phyloP scores from a whole-genome alignment of 2,329 filamentous ascomycete species.

The Fusarium duplospermum region DNA sequence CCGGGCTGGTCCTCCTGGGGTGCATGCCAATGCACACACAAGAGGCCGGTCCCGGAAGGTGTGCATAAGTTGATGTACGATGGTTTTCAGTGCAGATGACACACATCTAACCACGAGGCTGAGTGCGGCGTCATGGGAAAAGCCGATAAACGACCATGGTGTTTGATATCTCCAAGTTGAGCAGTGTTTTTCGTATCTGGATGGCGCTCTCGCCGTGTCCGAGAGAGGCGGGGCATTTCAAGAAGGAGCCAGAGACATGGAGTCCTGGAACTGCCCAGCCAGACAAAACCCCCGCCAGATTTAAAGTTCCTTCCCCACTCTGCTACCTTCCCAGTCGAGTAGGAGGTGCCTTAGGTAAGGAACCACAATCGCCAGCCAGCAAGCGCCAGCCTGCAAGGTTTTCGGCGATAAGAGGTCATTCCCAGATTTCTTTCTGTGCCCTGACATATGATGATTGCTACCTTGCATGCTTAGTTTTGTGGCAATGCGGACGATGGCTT shows the following conservation, averaged over 20 bases:
- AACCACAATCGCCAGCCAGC: neutral
- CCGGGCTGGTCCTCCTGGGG: slow-evolving; percentile 36
- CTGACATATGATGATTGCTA: neutral
- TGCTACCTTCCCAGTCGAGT: neutral
- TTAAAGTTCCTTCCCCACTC: slow-evolving; percentile 18
- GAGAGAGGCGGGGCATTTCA: neutral
- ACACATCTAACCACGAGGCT: slow-evolving; percentile 34
- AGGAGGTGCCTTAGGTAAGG: neutral
- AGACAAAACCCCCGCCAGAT: neutral
- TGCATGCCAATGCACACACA: slow-evolving; percentile 39
- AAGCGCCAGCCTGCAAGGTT: slow-evolving; percentile 5
- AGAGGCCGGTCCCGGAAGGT: slow-evolving; percentile 25
- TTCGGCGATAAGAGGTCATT: slow-evolving; percentile 5
- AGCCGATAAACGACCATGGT: neutral
- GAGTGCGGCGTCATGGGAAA: slow-evolving; percentile 7
- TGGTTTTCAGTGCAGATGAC: slow-evolving; percentile 31
- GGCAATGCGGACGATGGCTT: neutral
- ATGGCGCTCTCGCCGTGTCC: neutral
- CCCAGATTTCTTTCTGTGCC: neutral
- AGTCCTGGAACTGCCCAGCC: neutral
- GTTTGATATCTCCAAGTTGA: neutral
- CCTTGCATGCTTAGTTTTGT: neutral
- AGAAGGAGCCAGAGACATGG: neutral
- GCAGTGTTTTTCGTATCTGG: neutral
- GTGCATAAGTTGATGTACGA: slow-evolving; percentile 39